Evolutionary conservation across 2,329 filamentous ascomycete genomes (phyloP), one percentile per base, ranked within the genome.

Genomic region (Curvularia spicifera): DNA sequence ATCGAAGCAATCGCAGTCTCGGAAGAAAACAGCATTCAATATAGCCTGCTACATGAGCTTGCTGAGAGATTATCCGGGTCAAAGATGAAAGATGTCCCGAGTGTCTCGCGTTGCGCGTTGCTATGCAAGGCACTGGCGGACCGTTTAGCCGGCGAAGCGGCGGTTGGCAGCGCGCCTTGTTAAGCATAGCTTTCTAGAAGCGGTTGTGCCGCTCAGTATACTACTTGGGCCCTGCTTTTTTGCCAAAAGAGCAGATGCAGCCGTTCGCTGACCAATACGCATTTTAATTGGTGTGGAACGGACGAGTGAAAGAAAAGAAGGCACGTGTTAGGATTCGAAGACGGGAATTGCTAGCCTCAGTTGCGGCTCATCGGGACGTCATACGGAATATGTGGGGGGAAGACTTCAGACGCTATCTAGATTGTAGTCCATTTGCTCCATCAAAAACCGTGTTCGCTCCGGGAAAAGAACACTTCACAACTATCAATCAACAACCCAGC

Each of bases 301-400:
- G 5, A 1, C 1, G 13, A 35, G 28, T 20, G 10, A 33, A 28
- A 33, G 18, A 35, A 53, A 35, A 28, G 52, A 37, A 45, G 26
- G 48, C 29, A 54, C 24, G 42, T 37, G 35, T n/a, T 7, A 37
- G 35, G 15, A 37, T 37, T 37, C 35, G 35, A 18, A 4, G 15
- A n/a, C 50, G 53, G 49, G 8, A 52, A 52, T 47, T 7, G 33
- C 45, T 59, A 46, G 59, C 52, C 39, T 56, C 59, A 51, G 40
- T 37, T 44, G 60, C 67, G 65, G 66, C 63, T 69, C 60, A 61
- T 69, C 64, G 63, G 65, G 59, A 70, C 71, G 69, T 74, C 67
- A 73, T 67, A 56, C 56, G 47, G 47, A 50, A 67, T 59, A 72
- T 70, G 63, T 35, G 65, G 62, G 57, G 60, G 22, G 6, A 18